Evolutionary conservation across 495 filamentous ascomycete species (phyloP), one percentile per base, ranked within the genome.

Genomic region (Chaetomium cochliodes): DNA sequence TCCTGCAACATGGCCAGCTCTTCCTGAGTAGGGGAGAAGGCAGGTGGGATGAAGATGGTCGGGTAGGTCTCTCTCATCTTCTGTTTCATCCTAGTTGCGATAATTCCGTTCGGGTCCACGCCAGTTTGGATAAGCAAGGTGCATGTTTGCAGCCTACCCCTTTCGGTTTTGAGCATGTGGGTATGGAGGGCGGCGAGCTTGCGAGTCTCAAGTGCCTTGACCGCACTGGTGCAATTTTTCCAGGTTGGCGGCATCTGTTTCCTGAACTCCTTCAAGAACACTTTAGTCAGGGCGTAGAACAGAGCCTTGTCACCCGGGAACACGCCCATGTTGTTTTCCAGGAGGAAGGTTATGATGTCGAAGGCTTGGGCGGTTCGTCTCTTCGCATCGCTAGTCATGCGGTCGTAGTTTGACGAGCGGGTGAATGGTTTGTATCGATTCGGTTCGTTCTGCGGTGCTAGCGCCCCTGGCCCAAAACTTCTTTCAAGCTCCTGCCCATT

Each of bases 221-320:
- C 75, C 0, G 87, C 78, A 6, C 75, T 79, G 37, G 79, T 80
- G 42, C 70, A 79, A 16, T 76, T 72, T 63, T 73, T 73, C 67
- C 70, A 74, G 9, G 69, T 74, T 2, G 72, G 70, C n/a, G 74
- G 74, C 49, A 60, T 52, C 51, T 72, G 72, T 8, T 63, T 65
- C 82, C 70, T 30, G 81, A 76, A 76, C 44, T 67, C 64, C n/a
- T 88, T 65, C 72, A 75, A 58, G 74, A 79, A 75, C 83, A 86
- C 75, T 63, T 87, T 86, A 28, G 80, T 74, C 86, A 92, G 86
- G n/a, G 90, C 87, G 68, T 86, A 84, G 75, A 86, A 89, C 5
- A 97, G 77, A 53, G 90, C 86, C 59, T 82, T 81, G n/a, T 87
- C 85, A 26, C 87, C 86, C 13, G 90, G 90, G 62, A 90, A 93